Base-by-base conservation (phyloP, 139 green algal species). In the Zygnema circumcarinatum region DNA sequence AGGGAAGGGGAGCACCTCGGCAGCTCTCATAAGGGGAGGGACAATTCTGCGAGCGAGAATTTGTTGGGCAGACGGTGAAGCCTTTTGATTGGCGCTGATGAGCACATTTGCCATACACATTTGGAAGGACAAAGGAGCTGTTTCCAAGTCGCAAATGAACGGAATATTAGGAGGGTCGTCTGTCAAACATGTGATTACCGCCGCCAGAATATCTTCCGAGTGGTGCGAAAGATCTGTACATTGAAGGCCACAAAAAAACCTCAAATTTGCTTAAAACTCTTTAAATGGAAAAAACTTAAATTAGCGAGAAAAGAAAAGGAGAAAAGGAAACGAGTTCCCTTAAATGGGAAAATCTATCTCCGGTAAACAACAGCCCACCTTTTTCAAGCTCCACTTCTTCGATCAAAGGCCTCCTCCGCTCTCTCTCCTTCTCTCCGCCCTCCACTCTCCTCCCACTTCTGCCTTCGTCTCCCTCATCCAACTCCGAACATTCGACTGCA, bases 11-110 rank as follows among this genome's bases (percentile, higher is more conserved):
- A 29, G 54, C 54, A 72, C 54, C 54, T 72, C 29, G 25, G 54
- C 54, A 72, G 54, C 54, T 29, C 54, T 72, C 54, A 72, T 72
- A 29, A 72, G n/a, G n/a, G n/a, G 54, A 72, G 54, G 54, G 29
- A 25, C 25, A 25, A 72, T 72, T 29, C 54, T 25, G 29, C 54
- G 54, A 25, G 54, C 54, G 25, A 72, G 54, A 29, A 33, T 29
- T 25, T 29, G 25, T 29, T 72, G 25, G 25, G 29, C 54, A 29
- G 25, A 25, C 25, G 54, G 25, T 72, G 54, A 29, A 25, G 29
- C 54, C 54, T 72, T 72, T 29, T 72, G 54, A 72, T 72, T 72
- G 54, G 54, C 54, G 29, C 54, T 72, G 29, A 72, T 72, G 54
- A 72, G 54, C 54, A 72, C 54, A 29, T 72, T 72, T 25, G 54